Evolutionary conservation across 2,329 filamentous ascomycete species (phyloP).

Genomic region (Magnaporthiopsis poae): DNA sequence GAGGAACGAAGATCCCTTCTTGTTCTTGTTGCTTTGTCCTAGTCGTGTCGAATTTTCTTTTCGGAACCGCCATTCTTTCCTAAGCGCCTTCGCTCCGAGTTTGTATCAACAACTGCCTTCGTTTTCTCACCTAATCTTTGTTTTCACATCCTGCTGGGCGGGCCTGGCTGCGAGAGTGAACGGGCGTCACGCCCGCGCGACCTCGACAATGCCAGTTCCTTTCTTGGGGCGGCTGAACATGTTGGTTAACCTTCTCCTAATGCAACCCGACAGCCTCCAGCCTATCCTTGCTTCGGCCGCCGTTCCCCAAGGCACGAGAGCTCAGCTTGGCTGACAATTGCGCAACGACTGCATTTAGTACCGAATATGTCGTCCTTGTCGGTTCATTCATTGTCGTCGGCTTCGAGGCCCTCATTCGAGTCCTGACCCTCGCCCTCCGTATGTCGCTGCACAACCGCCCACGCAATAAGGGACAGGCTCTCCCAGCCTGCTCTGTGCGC

Average conservation of each 20-base stretch:
- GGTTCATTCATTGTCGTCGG: conserved; percentile 74
- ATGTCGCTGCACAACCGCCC: conserved; percentile 25
- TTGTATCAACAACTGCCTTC: not conserved
- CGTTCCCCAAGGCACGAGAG: no score
- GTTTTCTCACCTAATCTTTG: not conserved
- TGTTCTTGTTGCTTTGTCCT: not conserved
- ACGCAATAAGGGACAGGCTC: not conserved
- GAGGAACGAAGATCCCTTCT: not conserved
- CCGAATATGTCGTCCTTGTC: conserved; percentile 79
- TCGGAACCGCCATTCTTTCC: not conserved
- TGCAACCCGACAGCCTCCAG: not conserved
- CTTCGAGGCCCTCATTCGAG: conserved; percentile 71
- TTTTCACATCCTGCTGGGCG: not conserved
- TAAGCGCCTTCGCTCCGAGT: not conserved
- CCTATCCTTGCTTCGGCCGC: not conserved
- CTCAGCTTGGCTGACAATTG: conserved; percentile 3
- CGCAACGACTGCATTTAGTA: conserved; percentile 32
- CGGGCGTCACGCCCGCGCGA: not conserved
- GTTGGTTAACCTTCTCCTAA: conserved; percentile 20
- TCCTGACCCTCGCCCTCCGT: conserved; percentile 83
- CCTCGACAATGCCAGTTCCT: conserved; percentile 37
- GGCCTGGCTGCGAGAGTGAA: conserved; percentile 3
- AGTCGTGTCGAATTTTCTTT: not conserved
- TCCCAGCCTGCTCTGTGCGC: no score
- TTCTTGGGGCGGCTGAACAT: conserved; percentile 43